Percentiles rank a stretch among this genome's conserved stretches.
Conservation (phyloP, 306 rosid species). For the Cucurbita maxima region DNA sequence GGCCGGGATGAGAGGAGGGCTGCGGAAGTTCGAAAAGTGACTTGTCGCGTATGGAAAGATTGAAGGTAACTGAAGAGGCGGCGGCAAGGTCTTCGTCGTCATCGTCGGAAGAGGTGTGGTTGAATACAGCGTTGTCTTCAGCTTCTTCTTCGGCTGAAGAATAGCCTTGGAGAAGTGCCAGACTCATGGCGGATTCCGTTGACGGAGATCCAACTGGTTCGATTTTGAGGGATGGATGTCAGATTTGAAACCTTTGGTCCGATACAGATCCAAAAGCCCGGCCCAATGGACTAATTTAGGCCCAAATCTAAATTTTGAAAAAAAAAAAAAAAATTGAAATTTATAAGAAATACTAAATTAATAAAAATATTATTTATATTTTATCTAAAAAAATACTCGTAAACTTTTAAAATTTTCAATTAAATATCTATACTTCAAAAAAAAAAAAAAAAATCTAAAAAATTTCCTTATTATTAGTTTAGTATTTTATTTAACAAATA, state of each 20-base stretch:
- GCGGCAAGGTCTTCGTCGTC: slow-evolving; percentile 13
- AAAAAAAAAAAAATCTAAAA: no score
- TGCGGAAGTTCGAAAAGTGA: slow-evolving; percentile 54
- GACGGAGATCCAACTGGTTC: background rate
- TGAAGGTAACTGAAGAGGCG: slow-evolving; percentile 9
- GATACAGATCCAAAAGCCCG: background rate
- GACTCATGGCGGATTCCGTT: slow-evolving; percentile 36
- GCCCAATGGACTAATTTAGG: background rate
- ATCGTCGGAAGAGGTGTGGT: slow-evolving; percentile 21
- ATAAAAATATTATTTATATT: no score
- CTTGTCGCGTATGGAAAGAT: slow-evolving; percentile 38
- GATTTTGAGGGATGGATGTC: background rate
- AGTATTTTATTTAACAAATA: no score
- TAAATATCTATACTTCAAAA: no score
- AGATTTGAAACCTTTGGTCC: background rate
- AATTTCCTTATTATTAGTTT: no score
- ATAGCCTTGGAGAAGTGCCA: slow-evolving; percentile 74
- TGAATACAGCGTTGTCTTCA: background rate
- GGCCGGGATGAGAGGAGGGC: slow-evolving; percentile 36
- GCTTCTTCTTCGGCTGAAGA: slow-evolving; percentile 42
- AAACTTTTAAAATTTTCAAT: no score
- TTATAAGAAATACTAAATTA: no score
- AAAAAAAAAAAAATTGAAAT: no score
- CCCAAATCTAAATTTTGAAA: background rate
- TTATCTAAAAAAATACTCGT: no score